phyloP scores from a whole-genome alignment of 2,329 filamentous ascomycete genomes.

The Didymellaceae sp. region DNA sequence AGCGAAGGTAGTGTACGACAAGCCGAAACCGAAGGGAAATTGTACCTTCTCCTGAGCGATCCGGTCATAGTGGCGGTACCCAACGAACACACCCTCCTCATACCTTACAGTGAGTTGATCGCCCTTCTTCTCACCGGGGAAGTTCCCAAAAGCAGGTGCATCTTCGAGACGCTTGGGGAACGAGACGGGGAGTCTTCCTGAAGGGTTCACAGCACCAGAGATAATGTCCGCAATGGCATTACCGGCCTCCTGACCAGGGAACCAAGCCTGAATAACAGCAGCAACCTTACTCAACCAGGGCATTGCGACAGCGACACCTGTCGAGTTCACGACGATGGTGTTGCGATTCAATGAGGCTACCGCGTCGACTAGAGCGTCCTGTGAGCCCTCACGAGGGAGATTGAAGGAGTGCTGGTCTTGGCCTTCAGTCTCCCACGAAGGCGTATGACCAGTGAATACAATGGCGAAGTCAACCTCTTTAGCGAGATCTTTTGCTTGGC shows the following conservation, averaged over 20 bases:
- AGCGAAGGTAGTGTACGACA: slow-evolving; percentile 50
- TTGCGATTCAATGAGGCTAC: slow-evolving; percentile 72
- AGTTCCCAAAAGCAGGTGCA: slow-evolving; percentile 47
- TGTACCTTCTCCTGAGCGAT: slow-evolving; percentile 61
- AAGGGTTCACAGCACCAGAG: slow-evolving; percentile 49
- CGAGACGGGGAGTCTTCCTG: slow-evolving; percentile 49
- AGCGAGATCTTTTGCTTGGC: slow-evolving; percentile 34
- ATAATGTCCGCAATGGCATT: slow-evolving; percentile 53
- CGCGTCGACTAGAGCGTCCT: slow-evolving; percentile 70
- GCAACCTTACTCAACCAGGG: slow-evolving; percentile 65
- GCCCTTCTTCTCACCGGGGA: slow-evolving; percentile 52
- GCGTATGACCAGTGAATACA: slow-evolving; percentile 45
- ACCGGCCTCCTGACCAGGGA: slow-evolving; percentile 52
- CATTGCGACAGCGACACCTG: slow-evolving; percentile 75
- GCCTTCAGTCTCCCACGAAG: slow-evolving; percentile 60
- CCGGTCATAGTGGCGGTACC: slow-evolving; percentile 65
- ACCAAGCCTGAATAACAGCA: slow-evolving; percentile 51
- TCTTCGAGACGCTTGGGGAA: slow-evolving; percentile 47
- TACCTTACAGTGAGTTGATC: slow-evolving; percentile 67
- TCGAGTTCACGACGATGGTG: slow-evolving; percentile 77
- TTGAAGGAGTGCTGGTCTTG: slow-evolving; percentile 64
- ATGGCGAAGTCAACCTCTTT: slow-evolving; percentile 39
- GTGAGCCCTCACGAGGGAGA: slow-evolving; percentile 59
- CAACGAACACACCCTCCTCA: slow-evolving; percentile 60
- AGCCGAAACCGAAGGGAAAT: slow-evolving; percentile 50